These are phyloP conservation scores for Cryptococcus floricola DNA, from an alignment of 1,284 basidiomycete species.

Conservation along the genomic window DNA sequence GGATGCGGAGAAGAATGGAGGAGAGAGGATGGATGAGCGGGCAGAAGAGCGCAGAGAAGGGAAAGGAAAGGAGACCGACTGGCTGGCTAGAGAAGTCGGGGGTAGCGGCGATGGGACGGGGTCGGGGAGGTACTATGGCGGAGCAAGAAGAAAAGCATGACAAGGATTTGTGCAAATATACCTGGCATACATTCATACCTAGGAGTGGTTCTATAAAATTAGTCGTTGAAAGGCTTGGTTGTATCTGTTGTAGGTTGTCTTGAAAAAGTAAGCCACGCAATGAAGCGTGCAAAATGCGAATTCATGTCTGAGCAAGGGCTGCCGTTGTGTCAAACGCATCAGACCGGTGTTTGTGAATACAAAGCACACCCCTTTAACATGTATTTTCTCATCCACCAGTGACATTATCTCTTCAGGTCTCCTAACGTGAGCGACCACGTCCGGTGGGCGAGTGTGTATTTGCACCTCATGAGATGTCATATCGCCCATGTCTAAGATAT, in stretches of 20 bases:
- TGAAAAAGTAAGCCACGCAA: background rate
- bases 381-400: too few relatives aligned
- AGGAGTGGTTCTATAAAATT: background rate
- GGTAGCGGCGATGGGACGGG: constrained; percentile 5
- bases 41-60: constrained; percentile 59
- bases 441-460: too few relatives aligned
- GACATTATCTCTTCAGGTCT: too few relatives aligned
- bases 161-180: background rate
- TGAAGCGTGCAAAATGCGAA: too few relatives aligned
- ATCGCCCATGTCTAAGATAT: background rate
- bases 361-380: too few relatives aligned
- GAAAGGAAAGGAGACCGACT: constrained; percentile 8
- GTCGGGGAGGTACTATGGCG: constrained; percentile 1
- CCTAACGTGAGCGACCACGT: too few relatives aligned
- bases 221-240: background rate
- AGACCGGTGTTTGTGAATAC: too few relatives aligned
- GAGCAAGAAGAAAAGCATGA: background rate
- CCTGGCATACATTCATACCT: background rate
- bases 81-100: constrained; percentile 10
- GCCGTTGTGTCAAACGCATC: too few relatives aligned
- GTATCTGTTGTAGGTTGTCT: background rate
- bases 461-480: background rate
- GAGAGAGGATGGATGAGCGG: constrained; percentile 67
- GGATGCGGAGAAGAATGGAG: constrained; percentile 66
- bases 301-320: too few relatives aligned